Base-by-base conservation (phyloP, 1,139 yeast genomes). In the Ogataea hybrid region DNA sequence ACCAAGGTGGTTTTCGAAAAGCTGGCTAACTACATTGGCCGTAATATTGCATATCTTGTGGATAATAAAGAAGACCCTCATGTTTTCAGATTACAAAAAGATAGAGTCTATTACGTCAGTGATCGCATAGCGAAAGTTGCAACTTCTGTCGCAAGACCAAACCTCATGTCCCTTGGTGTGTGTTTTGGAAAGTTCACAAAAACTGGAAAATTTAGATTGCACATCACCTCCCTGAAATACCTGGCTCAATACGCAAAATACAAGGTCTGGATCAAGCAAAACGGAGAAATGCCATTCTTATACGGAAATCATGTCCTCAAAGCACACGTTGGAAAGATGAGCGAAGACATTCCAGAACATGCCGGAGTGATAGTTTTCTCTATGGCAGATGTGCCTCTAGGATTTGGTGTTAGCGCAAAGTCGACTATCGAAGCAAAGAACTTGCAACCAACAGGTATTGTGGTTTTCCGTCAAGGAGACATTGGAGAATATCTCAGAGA, bases 401-500 rank as follows among this genome's bases (percentile, higher is more conserved):
- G 99, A 0, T 94, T 92, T 57, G 99, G 98, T 45, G 95, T 92
- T 11, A 79, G 92, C 59, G 90, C 98, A 32, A 90, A 88, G 64
- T 80, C 95, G 23, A 89, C 97, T n/a, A 74, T 79, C 34, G 98
- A 90, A 61, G 81, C 94, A 17, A 79, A 94, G 64, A 79, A 81
- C 60, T 70, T 89, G 54, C 95, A 86, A 62, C 98, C 98, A 39
- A 92, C 95, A 20, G 95, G 84, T 30, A 90, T 92, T 39, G 96
- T 90, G 12, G 95, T 95, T 9, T 92, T 87, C 65, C 82, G 98
- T 75, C 99, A 92, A 65, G 86, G 95, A 53, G 99, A 92, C 71
- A 89, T 92, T 56, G 99, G 99, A 52, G 99, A 92, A 68, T 92
- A 89, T 61, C 75, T 92, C 62, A 88, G 99, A 75, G 98, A 94